Base-by-base conservation (phyloP, 805 yeast genomes). In the Candida sanyiensis region DNA sequence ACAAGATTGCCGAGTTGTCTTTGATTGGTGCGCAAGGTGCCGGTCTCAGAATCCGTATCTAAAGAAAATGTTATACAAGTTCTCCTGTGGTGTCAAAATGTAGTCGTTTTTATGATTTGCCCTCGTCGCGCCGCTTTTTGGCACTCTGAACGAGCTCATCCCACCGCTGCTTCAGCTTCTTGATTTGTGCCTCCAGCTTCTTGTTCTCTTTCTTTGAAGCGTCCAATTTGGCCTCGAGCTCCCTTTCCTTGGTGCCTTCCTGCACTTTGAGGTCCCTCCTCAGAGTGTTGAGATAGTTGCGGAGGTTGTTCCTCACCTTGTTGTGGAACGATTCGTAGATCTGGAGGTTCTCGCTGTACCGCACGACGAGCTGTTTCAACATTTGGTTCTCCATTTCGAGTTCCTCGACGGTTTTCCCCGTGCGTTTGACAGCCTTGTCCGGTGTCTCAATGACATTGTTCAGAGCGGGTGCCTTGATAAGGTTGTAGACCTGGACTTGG, bases 11-110 rank as follows among this genome's bases (percentile, higher is more conserved):
- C 2, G 61, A 70, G 36, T 68, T 94, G 45, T 82, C 96, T 4
- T 66, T 72, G 38, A 77, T 93, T 47, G 99, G 98, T 15, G 87
- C 90, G 12, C 85, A 93, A 15, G 93, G 95, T 9, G 82, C 96
- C 10, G 97, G 97, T 17, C 72, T 90, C 54, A 78, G 94, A 58
- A 58, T 67, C 20, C 63, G 54, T 40, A 42, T 51, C 24, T 47
- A 19, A 29, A n/a, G n/a, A n/a, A n/a, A n/a, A n/a, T n/a, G n/a
- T n/a, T n/a, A n/a, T n/a, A n/a, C n/a, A n/a, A n/a, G n/a, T n/a
- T n/a, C n/a, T n/a, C n/a, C n/a, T n/a, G n/a, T n/a, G n/a, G n/a
- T n/a, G n/a, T n/a, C n/a, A n/a, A n/a, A n/a, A n/a, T n/a, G n/a
- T n/a, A n/a, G n/a, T n/a, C n/a, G n/a, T n/a, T n/a, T n/a, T n/a